phyloP scores from a whole-genome alignment of 768 basidiomycete species.

The Lepiota brunneoincarnata region DNA sequence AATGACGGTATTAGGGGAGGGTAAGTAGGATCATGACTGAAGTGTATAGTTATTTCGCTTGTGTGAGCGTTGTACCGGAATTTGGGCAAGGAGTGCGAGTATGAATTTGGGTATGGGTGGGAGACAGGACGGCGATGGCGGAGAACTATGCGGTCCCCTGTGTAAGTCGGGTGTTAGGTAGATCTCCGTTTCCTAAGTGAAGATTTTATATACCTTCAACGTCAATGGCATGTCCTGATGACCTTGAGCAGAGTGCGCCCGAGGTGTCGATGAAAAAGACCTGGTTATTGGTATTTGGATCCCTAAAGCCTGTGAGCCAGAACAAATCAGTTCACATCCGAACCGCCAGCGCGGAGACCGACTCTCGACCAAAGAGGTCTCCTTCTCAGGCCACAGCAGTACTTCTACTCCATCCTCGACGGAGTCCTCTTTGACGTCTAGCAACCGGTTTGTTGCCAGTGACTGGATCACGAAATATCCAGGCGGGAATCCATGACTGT shows the following conservation, averaged over 20 bases:
- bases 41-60: constrained; percentile 59
- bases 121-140: constrained; percentile 77
- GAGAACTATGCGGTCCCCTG: constrained; percentile 66
- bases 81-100: constrained; percentile 72
- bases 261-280: constrained; percentile 83
- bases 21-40: constrained; percentile 63
- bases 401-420: constrained; percentile 62
- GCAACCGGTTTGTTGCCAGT: constrained; percentile 46
- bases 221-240: constrained; percentile 81
- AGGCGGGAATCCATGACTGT: constrained; percentile 37
- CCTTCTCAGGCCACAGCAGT: constrained; percentile 70
- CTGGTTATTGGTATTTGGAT: constrained; percentile 71
- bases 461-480: constrained; percentile 68
- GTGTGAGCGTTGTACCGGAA: constrained; percentile 58
- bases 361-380: constrained; percentile 79
- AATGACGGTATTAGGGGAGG: constrained; percentile 32
- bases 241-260: constrained; percentile 74
- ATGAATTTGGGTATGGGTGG: constrained; percentile 73
- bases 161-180: background rate
- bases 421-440: constrained; percentile 54
- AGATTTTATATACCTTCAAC: constrained; percentile 51
- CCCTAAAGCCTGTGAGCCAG: constrained; percentile 59
- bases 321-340: background rate
- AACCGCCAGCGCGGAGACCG: constrained; percentile 21
- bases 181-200: background rate